Base-by-base conservation (phyloP, 2,329 filamentous ascomycete genomes). In the Macroventuria anomochaeta region DNA sequence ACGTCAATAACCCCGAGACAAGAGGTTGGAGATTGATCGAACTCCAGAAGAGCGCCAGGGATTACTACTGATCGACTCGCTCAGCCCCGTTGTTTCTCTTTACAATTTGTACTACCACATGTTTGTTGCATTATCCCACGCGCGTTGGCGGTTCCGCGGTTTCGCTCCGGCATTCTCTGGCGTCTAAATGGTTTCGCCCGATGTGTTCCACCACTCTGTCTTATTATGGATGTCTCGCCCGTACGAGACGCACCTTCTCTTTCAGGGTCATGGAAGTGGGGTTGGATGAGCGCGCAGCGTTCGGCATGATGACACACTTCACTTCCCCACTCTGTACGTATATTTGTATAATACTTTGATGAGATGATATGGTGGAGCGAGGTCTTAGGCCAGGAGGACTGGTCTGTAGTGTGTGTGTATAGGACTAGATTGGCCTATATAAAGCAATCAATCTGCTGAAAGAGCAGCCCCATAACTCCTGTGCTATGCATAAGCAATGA, bases 1-100 rank as follows among this genome's bases (percentile, higher is more conserved):
- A 99, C 65, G 93, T 97, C 64, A 93, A 88, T 81, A 97, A 99
- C 76, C 90, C 92, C 2, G 95, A 99, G 80, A 99, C 95, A 10
- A 85, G 93, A 71, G 95, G 95, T 26, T 99, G 95, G 95, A 88
- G 93, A 69, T 81, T 99, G 75, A 97, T 99, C 72, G 95, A 99
- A 80, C 86, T 99, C 81, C 95, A 99, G 77, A 99, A 99, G 87
- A 96, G 91, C 75, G 93, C 90, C 50, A 86, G 95, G 70, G 95
- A 99, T 79, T 97, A 89, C 68, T 87, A 88, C 62, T 90, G 80
- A 85, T 55, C 38, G 13, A 52, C 29, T 59, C 55, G 32, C 38
- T n/a, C 33, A 17, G 8, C 20, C 26, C 36, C 29, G 18, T 33
- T 23, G 43, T 32, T 47, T 32, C 46, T 29, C 12, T 54, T 51